Percentiles rank a stretch among this genome's conserved stretches.
Evolutionary conservation across 805 yeast genomes (phyloP).

Genomic region (Saturnispora quitensis): DNA sequence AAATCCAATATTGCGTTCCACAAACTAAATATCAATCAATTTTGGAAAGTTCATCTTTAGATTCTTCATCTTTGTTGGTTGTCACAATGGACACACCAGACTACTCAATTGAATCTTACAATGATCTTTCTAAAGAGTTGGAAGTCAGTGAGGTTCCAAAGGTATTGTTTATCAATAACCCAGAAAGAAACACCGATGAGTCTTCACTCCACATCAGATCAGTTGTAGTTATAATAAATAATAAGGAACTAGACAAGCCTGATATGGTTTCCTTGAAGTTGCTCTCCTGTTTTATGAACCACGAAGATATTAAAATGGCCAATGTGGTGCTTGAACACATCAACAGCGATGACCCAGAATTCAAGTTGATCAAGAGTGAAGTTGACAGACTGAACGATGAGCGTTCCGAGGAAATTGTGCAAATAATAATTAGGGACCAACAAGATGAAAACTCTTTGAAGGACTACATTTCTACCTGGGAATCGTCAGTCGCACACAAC

Average conservation of each 20-base stretch:
- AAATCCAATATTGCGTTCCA: constrained; percentile 24
- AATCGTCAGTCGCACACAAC: constrained; percentile 6
- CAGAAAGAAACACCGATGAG: constrained; percentile 12
- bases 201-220: constrained; percentile 6
- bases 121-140: constrained; percentile 12
- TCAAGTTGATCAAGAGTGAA: background rate
- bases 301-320: constrained; percentile 12
- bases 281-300: constrained; percentile 18
- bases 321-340: constrained; percentile 7
- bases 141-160: constrained; percentile 11
- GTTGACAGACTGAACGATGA: background rate
- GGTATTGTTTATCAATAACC: constrained; percentile 23
- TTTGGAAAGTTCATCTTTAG: constrained; percentile 15
- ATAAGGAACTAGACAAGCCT: constrained; percentile 10
- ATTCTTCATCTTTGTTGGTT: constrained; percentile 18
- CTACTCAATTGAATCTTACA: constrained; percentile 11
- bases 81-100: constrained; percentile 19
- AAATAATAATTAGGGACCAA: background rate
- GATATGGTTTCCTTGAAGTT: constrained; percentile 21
- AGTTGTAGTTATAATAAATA: constrained; percentile 17
- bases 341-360: background rate
- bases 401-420: constrained; percentile 1
- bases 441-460: constrained; percentile 3
- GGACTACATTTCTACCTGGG: constrained; percentile 3
- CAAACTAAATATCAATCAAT: constrained; percentile 20